phyloP scores from a whole-genome alignment of 2,329 filamentous ascomycete species.

The Ceratocystis cubensis region DNA sequence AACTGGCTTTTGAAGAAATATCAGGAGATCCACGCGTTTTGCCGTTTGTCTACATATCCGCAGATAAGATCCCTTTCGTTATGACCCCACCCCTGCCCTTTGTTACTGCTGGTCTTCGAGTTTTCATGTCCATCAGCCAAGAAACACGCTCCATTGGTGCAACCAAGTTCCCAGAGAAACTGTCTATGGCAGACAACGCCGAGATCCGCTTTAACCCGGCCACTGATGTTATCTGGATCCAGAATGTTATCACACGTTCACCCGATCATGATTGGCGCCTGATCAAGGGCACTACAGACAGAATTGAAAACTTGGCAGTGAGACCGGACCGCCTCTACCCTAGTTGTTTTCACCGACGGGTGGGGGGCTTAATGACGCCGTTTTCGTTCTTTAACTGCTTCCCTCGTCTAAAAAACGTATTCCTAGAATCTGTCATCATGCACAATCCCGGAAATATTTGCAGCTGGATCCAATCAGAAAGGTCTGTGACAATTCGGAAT shows the following conservation, averaged over 20 bases:
- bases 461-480: conserved; percentile 14
- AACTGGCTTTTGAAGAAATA: conserved; percentile 15
- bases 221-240: conserved; percentile 14
- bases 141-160: conserved; percentile 13
- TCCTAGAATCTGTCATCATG: background rate
- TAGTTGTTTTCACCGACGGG: background rate
- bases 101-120: conserved; percentile 3
- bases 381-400: conserved; percentile 13
- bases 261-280: background rate
- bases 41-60: background rate
- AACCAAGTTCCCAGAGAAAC: conserved; percentile 1
- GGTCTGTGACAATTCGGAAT: conserved; percentile 13
- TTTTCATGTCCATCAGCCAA: conserved; percentile 16
- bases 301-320: conserved; percentile 17
- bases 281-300: background rate
- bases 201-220: conserved; percentile 10
- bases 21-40: conserved; percentile 5
- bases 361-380: background rate
- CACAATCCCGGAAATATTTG: background rate
- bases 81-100: background rate
- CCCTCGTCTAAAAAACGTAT: conserved; percentile 14
- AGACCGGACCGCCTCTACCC: background rate
- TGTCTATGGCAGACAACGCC: background rate
- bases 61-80: background rate
- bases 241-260: background rate